A percentile compares a stretch with the other conserved stretches of the same genome.
These are phyloP conservation scores for grape (Vitis vinifera) DNA, from an alignment of 164 flowering plant genomes.

Conservation along the genomic window DNA sequence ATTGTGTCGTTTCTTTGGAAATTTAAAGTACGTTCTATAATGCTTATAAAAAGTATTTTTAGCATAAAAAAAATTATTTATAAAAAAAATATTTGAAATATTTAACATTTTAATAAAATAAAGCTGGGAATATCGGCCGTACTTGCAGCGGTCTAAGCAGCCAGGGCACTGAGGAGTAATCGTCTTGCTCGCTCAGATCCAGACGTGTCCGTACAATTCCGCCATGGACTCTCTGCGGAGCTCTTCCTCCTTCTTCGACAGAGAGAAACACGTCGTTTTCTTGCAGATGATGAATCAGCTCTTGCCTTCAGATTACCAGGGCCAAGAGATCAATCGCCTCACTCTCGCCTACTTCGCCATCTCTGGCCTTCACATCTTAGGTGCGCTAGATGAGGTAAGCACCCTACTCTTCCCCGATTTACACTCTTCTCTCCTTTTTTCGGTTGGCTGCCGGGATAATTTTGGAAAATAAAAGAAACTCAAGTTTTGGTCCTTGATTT, in stretches of 20 bases:
- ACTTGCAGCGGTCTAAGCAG: too few relatives aligned
- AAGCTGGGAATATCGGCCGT: too few relatives aligned
- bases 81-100: too few relatives aligned
- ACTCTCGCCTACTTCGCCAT: conserved; percentile 88
- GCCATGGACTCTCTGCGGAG: conserved; percentile 17
- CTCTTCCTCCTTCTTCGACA: conserved; percentile 38
- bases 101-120: too few relatives aligned
- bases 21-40: too few relatives aligned
- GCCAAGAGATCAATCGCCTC: conserved; percentile 87
- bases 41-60: too few relatives aligned
- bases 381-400: conserved; percentile 61
- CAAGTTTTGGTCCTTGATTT: not conserved
- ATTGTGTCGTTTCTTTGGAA: too few relatives aligned
- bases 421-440: not conserved
- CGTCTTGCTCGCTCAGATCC: not conserved
- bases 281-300: conserved; percentile 68
- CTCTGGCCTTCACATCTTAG: conserved; percentile 77
- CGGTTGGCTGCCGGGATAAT: conserved; percentile 1
- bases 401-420: too few relatives aligned
- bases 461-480: not conserved
- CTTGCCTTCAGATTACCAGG: conserved; percentile 62
- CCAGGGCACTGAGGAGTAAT: too few relatives aligned
- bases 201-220: conserved; percentile 1
- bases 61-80: too few relatives aligned
- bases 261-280: conserved; percentile 62